A percentile compares a stretch with the other conserved stretches of the same genome.
phyloP scores from a whole-genome alignment of 2,329 filamentous ascomycete species.

The Cercospora janseana region DNA sequence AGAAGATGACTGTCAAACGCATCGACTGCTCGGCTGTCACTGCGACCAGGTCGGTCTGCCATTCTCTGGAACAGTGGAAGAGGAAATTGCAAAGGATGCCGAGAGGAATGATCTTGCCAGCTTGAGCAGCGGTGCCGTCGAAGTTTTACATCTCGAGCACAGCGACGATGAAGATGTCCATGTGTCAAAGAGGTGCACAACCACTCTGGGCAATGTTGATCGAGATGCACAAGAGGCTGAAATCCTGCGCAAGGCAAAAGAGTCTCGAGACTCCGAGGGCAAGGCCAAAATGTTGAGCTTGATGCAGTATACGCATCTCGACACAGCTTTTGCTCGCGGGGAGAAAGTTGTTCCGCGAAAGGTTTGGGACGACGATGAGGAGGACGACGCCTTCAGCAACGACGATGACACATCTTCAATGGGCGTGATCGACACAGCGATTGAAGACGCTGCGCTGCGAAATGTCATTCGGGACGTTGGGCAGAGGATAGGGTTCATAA shows the following conservation, averaged over 20 bases:
- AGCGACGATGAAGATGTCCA: conserved; percentile 29
- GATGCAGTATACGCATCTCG: conserved; percentile 57
- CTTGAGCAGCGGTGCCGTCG: conserved; percentile 22
- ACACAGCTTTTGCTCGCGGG: conserved; percentile 38
- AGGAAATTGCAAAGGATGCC: conserved; percentile 15
- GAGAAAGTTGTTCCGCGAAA: not conserved
- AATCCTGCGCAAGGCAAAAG: conserved; percentile 34
- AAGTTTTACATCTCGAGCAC: conserved; percentile 28
- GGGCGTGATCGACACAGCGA: conserved; percentile 33
- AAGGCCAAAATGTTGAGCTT: conserved; percentile 50
- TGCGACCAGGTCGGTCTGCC: conserved; percentile 57
- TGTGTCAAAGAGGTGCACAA: conserved; percentile 10
- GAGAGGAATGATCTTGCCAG: conserved; percentile 31
- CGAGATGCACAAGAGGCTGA: conserved; percentile 40
- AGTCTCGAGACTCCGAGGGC: conserved; percentile 33
- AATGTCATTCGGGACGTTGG: conserved; percentile 49
- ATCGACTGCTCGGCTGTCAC: conserved; percentile 62
- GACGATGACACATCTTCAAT: conserved; percentile 34
- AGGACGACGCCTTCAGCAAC: conserved; percentile 23
- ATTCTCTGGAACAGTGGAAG: conserved; percentile 27
- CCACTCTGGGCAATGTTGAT: conserved; percentile 33
- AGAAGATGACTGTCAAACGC: conserved; percentile 61
- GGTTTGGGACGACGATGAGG: not conserved
- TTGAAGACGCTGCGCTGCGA: conserved; percentile 54
- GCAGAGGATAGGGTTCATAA: conserved; percentile 49